These are phyloP conservation scores for Diplocarpon rosae DNA, from an alignment of 2,329 filamentous ascomycete species.

Conservation along the genomic window DNA sequence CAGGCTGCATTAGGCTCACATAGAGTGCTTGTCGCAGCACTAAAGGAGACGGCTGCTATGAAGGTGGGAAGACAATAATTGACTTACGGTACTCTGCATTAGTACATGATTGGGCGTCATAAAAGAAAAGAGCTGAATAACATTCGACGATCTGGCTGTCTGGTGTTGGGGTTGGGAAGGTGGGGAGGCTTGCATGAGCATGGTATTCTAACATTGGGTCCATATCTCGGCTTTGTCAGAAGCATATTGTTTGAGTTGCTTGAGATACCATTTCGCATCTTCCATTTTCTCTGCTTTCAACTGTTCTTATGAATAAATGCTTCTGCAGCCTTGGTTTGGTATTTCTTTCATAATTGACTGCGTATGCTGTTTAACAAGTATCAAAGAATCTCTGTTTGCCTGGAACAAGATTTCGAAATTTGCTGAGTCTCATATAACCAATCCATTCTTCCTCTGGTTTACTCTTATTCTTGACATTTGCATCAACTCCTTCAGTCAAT, in stretches of 20 bases:
- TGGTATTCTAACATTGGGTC: conserved; percentile 3
- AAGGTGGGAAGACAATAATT: conserved; percentile 20
- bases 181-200: conserved; percentile 4
- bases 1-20: conserved; percentile 49
- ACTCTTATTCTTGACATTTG: not conserved
- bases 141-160: conserved; percentile 3
- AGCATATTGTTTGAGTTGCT: conserved; percentile 1
- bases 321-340: not conserved
- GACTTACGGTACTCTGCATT: conserved; percentile 3
- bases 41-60: conserved; percentile 43
- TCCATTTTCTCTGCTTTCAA: not conserved
- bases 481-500: not conserved
- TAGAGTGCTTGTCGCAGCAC: conserved; percentile 47
- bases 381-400: not conserved
- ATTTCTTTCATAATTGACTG: not conserved
- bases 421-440: not conserved
- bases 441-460: not conserved
- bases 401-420: not conserved
- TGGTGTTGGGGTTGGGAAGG: conserved; percentile 8
- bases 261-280: conserved; percentile 3
- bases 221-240: conserved; percentile 1
- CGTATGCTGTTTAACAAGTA: not conserved
- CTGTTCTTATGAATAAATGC: not conserved
- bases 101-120: conserved; percentile 5
- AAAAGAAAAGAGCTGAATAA: conserved; percentile 8